Evolutionary conservation across 2,329 filamentous ascomycete species (phyloP).

Genomic region (Nigrograna mackinnonii): DNA sequence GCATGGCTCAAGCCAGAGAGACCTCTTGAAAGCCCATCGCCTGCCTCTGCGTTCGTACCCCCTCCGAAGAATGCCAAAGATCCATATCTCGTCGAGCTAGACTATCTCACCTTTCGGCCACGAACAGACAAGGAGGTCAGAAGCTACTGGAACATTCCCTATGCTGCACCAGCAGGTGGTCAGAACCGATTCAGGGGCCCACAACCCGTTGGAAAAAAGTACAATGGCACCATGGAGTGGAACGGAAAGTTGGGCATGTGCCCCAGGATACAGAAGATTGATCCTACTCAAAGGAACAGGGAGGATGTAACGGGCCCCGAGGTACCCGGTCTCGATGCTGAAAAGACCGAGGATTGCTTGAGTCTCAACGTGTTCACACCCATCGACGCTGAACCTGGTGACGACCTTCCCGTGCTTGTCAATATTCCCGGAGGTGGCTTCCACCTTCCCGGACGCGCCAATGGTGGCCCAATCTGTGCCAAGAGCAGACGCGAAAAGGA

Average conservation of each 20-base stretch:
- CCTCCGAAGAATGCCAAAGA: conserved; percentile 27
- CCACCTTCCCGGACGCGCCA: conserved; percentile 38
- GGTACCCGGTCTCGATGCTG: conserved; percentile 27
- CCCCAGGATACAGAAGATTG: conserved; percentile 37
- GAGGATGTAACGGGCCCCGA: conserved; percentile 29
- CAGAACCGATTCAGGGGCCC: conserved; percentile 34
- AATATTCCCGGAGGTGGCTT: conserved; percentile 53
- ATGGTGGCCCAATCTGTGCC: conserved; percentile 33
- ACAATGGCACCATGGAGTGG: conserved; percentile 21
- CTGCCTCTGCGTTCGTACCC: not conserved
- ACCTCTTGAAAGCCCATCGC: no score
- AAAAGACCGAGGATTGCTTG: conserved; percentile 44
- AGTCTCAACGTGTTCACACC: conserved; percentile 43
- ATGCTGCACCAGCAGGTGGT: conserved; percentile 30
- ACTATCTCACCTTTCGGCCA: conserved; percentile 33
- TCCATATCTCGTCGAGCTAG: conserved; percentile 31
- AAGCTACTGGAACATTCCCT: conserved; percentile 38
- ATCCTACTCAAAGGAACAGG: conserved; percentile 24
- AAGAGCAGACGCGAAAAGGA: conserved; percentile 28
- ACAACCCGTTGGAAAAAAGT: conserved; percentile 19
- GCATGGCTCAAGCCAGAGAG: no score
- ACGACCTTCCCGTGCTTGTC: conserved; percentile 43
- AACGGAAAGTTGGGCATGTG: conserved; percentile 36
- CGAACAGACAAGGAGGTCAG: conserved; percentile 29
- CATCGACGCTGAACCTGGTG: conserved; percentile 33